These are phyloP conservation scores for Populus hybrid DNA, from an alignment of 441 rosid genomes.

Conservation along the genomic window DNA sequence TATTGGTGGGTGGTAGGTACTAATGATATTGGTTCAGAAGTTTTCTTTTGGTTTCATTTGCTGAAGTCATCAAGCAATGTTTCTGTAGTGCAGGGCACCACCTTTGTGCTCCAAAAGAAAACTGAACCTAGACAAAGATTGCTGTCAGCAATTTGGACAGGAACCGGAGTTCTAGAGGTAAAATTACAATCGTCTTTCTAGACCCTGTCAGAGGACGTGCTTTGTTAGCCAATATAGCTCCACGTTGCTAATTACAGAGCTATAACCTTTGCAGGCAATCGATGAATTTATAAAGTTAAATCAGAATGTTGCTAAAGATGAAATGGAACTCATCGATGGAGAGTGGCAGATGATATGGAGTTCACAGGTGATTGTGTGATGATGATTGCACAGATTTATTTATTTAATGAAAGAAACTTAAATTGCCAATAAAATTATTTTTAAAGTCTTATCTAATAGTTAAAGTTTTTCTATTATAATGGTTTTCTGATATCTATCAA, in stretches of 20 bases:
- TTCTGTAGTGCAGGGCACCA: constrained; percentile 90
- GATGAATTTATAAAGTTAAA: constrained; percentile 51
- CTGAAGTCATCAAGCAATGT: constrained; percentile 29
- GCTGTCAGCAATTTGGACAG: constrained; percentile 64
- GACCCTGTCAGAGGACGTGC: neutral
- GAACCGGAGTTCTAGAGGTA: constrained; percentile 55
- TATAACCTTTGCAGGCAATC: constrained; percentile 51
- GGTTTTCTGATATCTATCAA: no score
- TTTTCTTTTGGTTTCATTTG: constrained; percentile 1
- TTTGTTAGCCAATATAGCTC: neutral
- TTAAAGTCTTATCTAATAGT: no score
- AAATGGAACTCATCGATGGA: constrained; percentile 62
- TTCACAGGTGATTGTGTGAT: constrained; percentile 58
- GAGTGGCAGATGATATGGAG: constrained; percentile 99
- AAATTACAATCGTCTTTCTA: neutral
- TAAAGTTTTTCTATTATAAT: no score
- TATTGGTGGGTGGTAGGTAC: neutral
- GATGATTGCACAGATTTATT: neutral
- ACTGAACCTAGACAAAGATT: constrained; percentile 73
- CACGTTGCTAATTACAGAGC: constrained; percentile 2
- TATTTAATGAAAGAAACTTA: no score
- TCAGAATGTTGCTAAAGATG: constrained; percentile 30
- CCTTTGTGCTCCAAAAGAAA: constrained; percentile 89
- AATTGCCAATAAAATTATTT: no score
- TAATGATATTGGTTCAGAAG: neutral